Evolutionary conservation across 177 flowering plant species (phyloP), one percentile per base, ranked within the genome.

Genomic region (Tripterygium wilfordii): DNA sequence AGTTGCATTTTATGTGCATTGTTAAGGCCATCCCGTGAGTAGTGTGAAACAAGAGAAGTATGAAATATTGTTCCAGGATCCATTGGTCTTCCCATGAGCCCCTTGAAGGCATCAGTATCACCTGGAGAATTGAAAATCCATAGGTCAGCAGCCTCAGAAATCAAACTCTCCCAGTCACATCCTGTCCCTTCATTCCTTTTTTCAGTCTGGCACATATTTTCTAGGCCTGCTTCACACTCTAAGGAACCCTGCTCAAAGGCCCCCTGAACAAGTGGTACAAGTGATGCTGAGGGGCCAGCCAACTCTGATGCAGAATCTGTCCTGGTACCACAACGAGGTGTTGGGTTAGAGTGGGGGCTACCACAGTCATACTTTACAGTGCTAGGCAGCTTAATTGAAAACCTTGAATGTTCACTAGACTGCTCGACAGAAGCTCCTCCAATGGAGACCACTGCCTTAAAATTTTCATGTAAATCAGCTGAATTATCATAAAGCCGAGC

Each of bases 101-200:
- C 74, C 46, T 57, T 65, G 29, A 64, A 54, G 59, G 60, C 45
- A 39, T 62, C 69, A 1, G 71, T 12, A 7, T 42, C 68, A 36
- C 57, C 43, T 1, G 84, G 78, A 24, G 80, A 78, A 36, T 63
- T 65, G 42, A 83, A 83, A 27, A 66, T 61, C 21, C 88, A 58
- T 5, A 80, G 55, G 16, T 79, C 91, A 4, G 81, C 22, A 25
- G 74, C 54, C 66, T 82, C 80, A 33, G 80, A 62, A 23, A 80
- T 73, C 70, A 92, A 58, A 61, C 59, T 70, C 56, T 78, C 89
- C 98, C 96, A 86, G 37, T 79, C 91, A 72, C 68, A 71, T 40
- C 62, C 77, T 15, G 74, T 2, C 28, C 39, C 68, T 48, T 75
- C 86, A 52, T 53, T 67, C 22, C 44, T 70, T 51, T 56, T 65